A percentile compares a stretch with the other conserved stretches of the same genome.
phyloP scores from a whole-genome alignment of 176 grass and related monocot species.

The Melocanna baccifera region DNA sequence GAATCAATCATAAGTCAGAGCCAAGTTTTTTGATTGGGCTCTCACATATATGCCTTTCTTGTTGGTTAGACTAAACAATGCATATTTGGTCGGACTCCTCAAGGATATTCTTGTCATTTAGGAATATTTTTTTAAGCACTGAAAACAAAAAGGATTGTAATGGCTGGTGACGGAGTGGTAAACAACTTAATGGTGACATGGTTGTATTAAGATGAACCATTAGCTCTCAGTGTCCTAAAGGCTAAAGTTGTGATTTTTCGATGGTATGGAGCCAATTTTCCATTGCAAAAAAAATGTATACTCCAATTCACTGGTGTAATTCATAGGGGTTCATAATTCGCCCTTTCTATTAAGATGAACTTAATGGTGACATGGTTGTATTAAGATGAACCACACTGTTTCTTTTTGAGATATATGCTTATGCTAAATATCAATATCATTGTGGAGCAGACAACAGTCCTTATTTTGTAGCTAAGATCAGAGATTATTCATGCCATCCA shows the following conservation, averaged over 20 bases:
- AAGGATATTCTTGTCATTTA: neutral
- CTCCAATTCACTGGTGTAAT: neutral
- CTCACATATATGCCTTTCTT: neutral
- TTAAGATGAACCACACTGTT: too few species aligned
- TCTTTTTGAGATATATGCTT: neutral
- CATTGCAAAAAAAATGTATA: neutral
- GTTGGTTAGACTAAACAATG: neutral
- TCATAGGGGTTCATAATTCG: neutral
- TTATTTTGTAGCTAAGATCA: neutral
- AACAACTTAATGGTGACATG: neutral
- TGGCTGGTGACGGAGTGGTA: neutral
- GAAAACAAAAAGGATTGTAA: neutral
- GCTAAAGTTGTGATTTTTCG: neutral
- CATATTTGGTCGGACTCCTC: neutral
- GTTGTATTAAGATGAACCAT: neutral
- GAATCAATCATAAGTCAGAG: neutral
- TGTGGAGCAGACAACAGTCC: neutral
- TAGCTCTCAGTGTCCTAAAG: neutral
- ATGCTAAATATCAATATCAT: neutral
- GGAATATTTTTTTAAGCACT: neutral
- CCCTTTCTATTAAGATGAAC: neutral
- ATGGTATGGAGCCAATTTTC: neutral
- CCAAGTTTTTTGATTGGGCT: neutral
- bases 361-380: too few species aligned
- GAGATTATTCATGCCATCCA: neutral